Evolutionary conservation across 352 stramenopile genomes (phyloP), one percentile per base, ranked within the genome.

Genomic region (Phytopythium cucurbitacearum): DNA sequence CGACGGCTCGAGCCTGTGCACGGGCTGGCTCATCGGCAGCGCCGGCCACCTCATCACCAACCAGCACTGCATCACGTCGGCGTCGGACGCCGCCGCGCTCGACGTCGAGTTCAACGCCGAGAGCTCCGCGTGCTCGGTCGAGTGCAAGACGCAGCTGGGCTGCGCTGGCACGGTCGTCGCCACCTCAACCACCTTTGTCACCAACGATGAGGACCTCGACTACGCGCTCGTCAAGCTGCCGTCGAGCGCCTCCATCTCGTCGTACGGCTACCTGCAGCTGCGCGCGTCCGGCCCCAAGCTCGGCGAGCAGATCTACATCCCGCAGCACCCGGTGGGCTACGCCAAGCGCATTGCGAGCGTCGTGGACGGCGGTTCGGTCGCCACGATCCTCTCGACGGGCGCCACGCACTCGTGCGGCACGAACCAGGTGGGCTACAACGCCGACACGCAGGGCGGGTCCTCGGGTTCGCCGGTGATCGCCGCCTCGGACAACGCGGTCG

Each of bases 361-460:
- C 6, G 60, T 65, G 16, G 69, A 67, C 51, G 59, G 56, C 45
- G 65, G 65, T 7, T 51, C 69, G 46, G 64, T 57, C 16, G 66
- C 50, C 46, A 53, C 65, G 9, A 51, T 83, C n/a, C 38, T 71
- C 45, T 71, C 75, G 11, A 58, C 79, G 16, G 48, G 79, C 0
- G 60, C 55, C 2, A 58, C 74, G 9, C 67, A 53, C 11, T 65
- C 71, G 35, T 91, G 82, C 50, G 67, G 76, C 16, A 56, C 63
- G 4, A 64, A 65, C 32, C 71, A 91, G 44, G 67, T 78, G 8
- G 80, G 80, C 5, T 93, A 91, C 64, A 85, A 87, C 46, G 65
- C 87, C 6, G 82, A 93, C 55, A 93, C 82, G 6, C 67, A 88
- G 36, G 77, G 80, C 60, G 82, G 80, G 0, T 83, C 76, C 15